Percentiles rank a stretch among this genome's conserved stretches.
These are phyloP conservation scores for rapeseed (Brassica napus) DNA, from an alignment of 345 rosid genomes.

Conservation along the genomic window DNA sequence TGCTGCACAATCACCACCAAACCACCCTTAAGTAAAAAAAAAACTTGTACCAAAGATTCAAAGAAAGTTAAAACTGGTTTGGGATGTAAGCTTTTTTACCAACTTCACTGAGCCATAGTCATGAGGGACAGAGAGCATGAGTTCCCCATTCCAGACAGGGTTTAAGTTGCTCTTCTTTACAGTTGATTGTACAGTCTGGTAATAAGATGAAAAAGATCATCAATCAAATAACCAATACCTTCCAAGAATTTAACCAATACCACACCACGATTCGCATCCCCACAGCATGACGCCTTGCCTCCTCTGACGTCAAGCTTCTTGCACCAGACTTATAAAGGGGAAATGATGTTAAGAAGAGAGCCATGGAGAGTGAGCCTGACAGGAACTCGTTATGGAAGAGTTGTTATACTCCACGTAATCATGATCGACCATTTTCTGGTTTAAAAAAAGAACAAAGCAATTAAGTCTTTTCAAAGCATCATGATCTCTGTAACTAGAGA, in stretches of 20 bases:
- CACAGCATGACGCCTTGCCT: no score
- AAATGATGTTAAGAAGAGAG: no score
- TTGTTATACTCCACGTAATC: no score
- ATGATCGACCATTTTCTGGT: no score
- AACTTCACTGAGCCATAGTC: slow-evolving; percentile 42
- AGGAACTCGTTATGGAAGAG: no score
- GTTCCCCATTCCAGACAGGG: slow-evolving; percentile 82
- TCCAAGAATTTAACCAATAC: not conserved
- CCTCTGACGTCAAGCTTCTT: no score
- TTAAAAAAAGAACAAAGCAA: no score
- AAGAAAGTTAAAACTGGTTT: not conserved
- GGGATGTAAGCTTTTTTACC: slow-evolving; percentile 45
- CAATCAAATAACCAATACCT: not conserved
- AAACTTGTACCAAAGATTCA: not conserved
- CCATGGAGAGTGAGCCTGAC: no score
- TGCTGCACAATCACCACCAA: slow-evolving; percentile 50
- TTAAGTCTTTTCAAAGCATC: no score
- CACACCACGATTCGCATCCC: no score
- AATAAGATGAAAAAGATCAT: slow-evolving; percentile 16
- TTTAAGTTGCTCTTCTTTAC: slow-evolving; percentile 67
- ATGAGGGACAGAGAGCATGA: slow-evolving; percentile 66
- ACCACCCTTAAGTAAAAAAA: not conserved
- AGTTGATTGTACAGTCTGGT: slow-evolving; percentile 58
- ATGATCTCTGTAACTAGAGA: no score
- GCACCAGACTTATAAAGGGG: no score